Base-by-base conservation (phyloP, 352 stramenopile genomes). In the Aphanomyces astaci region DNA sequence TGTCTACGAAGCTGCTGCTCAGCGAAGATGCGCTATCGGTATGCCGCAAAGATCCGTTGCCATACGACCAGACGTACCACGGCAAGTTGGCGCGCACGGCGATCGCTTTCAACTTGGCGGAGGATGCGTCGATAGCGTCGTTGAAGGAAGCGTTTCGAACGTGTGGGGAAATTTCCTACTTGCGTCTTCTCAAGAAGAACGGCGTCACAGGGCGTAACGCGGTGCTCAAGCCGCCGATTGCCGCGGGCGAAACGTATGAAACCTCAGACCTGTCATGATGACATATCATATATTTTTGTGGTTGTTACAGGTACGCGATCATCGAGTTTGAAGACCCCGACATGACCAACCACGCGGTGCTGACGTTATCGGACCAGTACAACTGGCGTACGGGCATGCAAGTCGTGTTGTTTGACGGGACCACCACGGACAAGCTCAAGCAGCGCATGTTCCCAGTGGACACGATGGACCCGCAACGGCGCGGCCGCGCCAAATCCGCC, bases 391-490 rank as follows among this genome's bases (percentile, higher is more conserved):
- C 86, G 30, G 86, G 86, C 52, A 88, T 94, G 75, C 86, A 94
- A 66, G 86, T 94, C 57, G 86, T 94, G 72, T 80, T 94, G 62
- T 94, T 94, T 77, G 86, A 94, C 62, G 86, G 86, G 71, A 94
- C 86, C 55, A 94, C 90, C 74, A 89, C 78, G 65, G 86, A 94
- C 62, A 92, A 91, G 66, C 78, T 94, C 52, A 94, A 94, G 74
- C 84, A 94, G 64, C 91, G 91, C 72, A 94, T 94, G 86, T 94
- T 94, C 59, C 86, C 86, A 0, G 82, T 94, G 32, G 86, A 94
- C 56, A 71, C 86, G 33, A 59, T 59, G 51, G 51, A 59, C 30
- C 51, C n/a, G n/a, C n/a, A 43, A 15, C 81, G 90, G 19, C 85
- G 86, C 48, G 82, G 84, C 72, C 86, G 86, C 31, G 86, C 84